These are phyloP conservation scores for Epichloe uncinata DNA, from an alignment of 2,329 filamentous ascomycete species.

Conservation along the genomic window DNA sequence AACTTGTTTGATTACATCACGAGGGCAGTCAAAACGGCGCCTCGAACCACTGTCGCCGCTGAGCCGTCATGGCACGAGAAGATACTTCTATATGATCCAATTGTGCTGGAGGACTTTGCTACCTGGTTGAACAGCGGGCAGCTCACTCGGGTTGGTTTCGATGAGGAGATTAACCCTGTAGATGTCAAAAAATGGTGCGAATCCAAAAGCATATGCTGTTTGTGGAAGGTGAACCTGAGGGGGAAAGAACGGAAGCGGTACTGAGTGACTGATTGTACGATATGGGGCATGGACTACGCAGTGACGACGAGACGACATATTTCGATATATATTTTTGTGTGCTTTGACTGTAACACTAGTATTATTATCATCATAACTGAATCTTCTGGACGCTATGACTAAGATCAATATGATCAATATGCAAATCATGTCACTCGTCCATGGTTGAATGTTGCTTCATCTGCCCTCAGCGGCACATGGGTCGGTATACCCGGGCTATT, in stretches of 20 bases:
- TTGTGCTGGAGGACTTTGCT: slow-evolving; percentile 75
- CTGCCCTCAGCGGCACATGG: neutral
- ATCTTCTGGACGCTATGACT: too few relatives aligned
- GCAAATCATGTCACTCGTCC: neutral
- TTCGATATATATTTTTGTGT: neutral
- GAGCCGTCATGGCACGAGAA: slow-evolving; percentile 75
- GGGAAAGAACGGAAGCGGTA: slow-evolving; percentile 38
- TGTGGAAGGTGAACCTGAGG: slow-evolving; percentile 47
- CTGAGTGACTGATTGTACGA: neutral
- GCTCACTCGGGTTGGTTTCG: slow-evolving; percentile 47
- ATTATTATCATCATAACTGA: neutral
- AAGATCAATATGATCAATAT: too few relatives aligned
- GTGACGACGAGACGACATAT: neutral
- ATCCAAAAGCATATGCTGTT: slow-evolving; percentile 70
- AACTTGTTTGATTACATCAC: slow-evolving; percentile 40
- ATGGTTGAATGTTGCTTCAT: neutral
- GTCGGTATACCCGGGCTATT: neutral
- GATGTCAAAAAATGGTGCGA: slow-evolving; percentile 89
- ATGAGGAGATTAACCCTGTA: slow-evolving; percentile 46
- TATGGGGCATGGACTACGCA: neutral
- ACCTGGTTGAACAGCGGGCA: slow-evolving; percentile 67
- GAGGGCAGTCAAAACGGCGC: slow-evolving; percentile 36
- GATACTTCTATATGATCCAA: slow-evolving; percentile 85
- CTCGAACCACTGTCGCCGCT: slow-evolving; percentile 33
- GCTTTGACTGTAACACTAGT: neutral